phyloP scores from a whole-genome alignment of 164 flowering plant genomes.

The Stephania japonica region DNA sequence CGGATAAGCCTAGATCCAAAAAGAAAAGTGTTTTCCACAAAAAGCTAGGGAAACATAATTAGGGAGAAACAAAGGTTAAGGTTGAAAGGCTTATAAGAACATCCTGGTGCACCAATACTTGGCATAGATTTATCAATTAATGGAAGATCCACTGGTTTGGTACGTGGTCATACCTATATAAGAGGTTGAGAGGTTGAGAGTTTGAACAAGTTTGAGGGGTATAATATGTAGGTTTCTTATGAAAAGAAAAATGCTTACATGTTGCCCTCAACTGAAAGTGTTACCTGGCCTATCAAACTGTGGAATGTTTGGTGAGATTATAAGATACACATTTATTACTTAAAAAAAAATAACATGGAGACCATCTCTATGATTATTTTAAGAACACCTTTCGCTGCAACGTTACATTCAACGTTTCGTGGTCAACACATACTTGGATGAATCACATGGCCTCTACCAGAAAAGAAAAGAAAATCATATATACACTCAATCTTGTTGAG shows the following conservation, averaged over 20 bases:
- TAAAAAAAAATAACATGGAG: neutral
- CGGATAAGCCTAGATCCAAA: no score
- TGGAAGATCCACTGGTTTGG: no score
- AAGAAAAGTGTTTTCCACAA: no score
- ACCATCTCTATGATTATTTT: neutral
- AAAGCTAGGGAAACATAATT: no score
- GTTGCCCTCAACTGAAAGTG: neutral
- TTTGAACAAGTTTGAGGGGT: no score
- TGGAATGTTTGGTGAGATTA: slow-evolving; percentile 5
- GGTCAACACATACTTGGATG: neutral
- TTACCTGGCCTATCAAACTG: neutral
- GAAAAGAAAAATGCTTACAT: neutral
- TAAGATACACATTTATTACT: neutral
- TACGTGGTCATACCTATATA: no score
- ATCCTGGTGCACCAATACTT: slow-evolving; percentile 6
- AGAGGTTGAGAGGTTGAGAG: no score
- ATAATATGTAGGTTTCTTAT: no score
- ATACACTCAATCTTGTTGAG: neutral
- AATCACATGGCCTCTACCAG: neutral
- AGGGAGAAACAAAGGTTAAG: no score
- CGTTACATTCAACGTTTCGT: neutral
- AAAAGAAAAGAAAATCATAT: no score
- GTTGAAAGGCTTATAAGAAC: slow-evolving; percentile 7
- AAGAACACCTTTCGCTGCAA: neutral
- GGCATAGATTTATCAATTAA: no score